Evolutionary conservation across 2,329 filamentous ascomycete species (phyloP).

Genomic region (Apiospora saccharicola): DNA sequence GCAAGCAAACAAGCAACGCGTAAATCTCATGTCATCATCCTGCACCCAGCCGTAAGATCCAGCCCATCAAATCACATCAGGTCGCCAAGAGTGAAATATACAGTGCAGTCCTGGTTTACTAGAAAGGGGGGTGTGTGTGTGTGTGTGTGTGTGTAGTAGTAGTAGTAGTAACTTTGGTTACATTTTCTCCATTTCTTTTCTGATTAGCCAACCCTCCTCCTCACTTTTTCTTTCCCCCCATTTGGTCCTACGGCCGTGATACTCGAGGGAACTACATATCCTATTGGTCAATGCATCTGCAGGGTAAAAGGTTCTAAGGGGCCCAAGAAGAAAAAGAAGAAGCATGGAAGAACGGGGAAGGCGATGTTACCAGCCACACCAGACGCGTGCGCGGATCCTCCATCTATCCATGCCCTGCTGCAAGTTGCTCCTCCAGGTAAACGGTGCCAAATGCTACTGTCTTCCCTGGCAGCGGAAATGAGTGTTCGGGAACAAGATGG

Average conservation of each 20-base stretch:
- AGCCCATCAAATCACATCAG: not conserved
- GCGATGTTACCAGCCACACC: not conserved
- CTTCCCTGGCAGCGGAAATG: not conserved
- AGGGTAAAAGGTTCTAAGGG: not conserved
- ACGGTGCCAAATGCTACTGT: not conserved
- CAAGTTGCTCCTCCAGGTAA: not conserved
- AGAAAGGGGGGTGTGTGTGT: not conserved
- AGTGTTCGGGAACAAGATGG: no score
- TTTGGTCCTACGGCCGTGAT: not conserved
- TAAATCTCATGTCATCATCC: slow-evolving; percentile 6
- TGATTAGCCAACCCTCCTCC: not conserved
- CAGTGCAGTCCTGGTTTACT: not conserved
- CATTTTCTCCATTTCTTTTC: not conserved
- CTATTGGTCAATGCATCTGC: not conserved
- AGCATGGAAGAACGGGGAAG: not conserved
- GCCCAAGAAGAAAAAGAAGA: not conserved
- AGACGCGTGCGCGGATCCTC: not conserved
- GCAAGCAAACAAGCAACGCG: not conserved
- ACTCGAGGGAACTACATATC: not conserved
- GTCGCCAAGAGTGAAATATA: not conserved
- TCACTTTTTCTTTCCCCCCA: not conserved
- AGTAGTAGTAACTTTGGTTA: not conserved
- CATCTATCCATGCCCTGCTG: not conserved
- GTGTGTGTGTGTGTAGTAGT: no score
- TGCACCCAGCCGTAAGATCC: not conserved